phyloP scores from a whole-genome alignment of 495 filamentous ascomycete species.

The Neurospora hispaniola region DNA sequence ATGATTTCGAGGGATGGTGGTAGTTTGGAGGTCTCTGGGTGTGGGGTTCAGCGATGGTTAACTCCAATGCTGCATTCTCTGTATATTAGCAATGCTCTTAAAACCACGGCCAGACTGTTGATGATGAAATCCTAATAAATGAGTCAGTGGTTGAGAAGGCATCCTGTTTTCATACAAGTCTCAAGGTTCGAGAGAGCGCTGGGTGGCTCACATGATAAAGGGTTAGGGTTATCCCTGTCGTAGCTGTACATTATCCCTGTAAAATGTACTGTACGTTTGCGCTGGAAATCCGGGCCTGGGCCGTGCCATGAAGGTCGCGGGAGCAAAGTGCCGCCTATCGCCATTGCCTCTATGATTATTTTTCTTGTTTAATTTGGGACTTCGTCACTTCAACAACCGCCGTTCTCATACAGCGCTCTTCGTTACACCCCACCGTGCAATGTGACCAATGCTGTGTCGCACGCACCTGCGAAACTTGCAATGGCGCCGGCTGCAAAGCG shows the following conservation, averaged over 20 bases:
- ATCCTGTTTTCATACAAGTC: not conserved
- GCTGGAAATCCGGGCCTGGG: not conserved
- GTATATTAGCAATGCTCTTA: not conserved
- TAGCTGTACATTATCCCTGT: not conserved
- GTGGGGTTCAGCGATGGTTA: not conserved
- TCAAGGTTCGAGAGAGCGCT: not conserved
- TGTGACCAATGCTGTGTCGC: conserved; percentile 16
- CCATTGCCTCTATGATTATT: not conserved
- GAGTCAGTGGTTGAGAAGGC: not conserved
- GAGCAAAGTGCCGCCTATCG: not conserved
- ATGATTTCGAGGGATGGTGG: conserved; percentile 78
- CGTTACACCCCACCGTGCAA: not conserved
- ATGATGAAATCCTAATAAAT: not conserved
- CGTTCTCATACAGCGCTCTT: not conserved
- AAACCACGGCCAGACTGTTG: not conserved
- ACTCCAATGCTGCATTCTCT: not conserved
- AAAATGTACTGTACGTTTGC: not conserved
- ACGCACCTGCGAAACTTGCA: conserved; percentile 11
- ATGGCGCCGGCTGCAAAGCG: conserved; percentile 49
- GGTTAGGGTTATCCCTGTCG: not conserved
- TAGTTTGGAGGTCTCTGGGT: not conserved
- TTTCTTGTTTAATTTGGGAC: not conserved
- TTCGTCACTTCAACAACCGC: not conserved
- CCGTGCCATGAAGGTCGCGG: not conserved
- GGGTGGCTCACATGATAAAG: not conserved